These are phyloP conservation scores for Obba rivulosa DNA, from an alignment of 768 basidiomycete species.

Conservation along the genomic window DNA sequence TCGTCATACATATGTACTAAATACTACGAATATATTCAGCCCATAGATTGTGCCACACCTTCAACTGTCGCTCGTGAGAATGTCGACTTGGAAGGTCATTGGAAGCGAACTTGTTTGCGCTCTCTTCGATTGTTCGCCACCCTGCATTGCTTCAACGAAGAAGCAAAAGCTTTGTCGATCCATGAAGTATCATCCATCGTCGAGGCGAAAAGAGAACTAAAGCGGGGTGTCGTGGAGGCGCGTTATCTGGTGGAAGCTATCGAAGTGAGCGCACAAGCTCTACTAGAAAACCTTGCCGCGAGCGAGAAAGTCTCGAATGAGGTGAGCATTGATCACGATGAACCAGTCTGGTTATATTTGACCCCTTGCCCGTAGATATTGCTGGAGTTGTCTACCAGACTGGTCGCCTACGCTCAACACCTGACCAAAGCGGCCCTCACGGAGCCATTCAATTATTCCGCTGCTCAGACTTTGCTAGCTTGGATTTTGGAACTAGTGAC, in stretches of 20 bases:
- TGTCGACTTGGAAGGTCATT: too few species aligned
- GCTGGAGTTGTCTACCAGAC: background rate
- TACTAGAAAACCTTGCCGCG: background rate
- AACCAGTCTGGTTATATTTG: background rate
- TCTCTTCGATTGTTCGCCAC: constrained; percentile 7
- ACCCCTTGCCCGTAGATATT: background rate
- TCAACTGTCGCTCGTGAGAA: background rate
- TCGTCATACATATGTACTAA: constrained; percentile 7
- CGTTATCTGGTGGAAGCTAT: background rate
- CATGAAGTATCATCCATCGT: too few species aligned
- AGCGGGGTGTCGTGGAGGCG: too few species aligned
- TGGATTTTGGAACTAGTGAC: constrained; percentile 45
- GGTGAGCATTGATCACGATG: too few species aligned
- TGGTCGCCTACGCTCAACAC: constrained; percentile 7
- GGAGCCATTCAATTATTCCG: constrained; percentile 55
- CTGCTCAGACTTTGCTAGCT: constrained; percentile 50
- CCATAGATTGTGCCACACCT: constrained; percentile 14
- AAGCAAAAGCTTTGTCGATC: background rate
- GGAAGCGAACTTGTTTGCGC: background rate
- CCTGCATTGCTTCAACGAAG: background rate
- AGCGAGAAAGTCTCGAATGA: too few species aligned
- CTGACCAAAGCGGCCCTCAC: background rate
- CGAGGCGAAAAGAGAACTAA: too few species aligned
- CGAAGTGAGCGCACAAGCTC: background rate
- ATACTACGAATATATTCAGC: constrained; percentile 6